phyloP scores from a whole-genome alignment of 2,329 filamentous ascomycete genomes.

The Xylariaceae sp. region DNA sequence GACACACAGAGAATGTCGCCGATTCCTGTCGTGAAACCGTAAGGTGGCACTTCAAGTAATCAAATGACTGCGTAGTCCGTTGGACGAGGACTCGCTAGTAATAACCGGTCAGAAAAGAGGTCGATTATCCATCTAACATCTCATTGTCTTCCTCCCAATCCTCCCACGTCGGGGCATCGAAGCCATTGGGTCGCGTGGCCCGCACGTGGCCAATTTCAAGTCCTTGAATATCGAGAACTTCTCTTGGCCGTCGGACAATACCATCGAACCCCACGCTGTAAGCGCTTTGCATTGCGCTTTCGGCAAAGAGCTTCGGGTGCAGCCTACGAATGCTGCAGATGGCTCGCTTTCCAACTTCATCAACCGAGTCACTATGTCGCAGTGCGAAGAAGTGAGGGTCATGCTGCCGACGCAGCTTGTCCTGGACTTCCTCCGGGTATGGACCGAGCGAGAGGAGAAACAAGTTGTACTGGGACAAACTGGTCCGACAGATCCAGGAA shows the following conservation, averaged over 20 bases:
- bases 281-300: conserved; percentile 28
- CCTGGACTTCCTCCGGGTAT: conserved; percentile 44
- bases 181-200: conserved; percentile 46
- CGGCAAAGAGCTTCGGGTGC: conserved; percentile 31
- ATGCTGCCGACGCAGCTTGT: conserved; percentile 43
- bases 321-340: conserved; percentile 45
- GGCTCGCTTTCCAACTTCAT: conserved; percentile 52
- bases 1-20: neutral
- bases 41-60: conserved; percentile 1
- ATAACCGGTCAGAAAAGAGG: conserved; percentile 7
- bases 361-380: conserved; percentile 52
- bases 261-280: conserved; percentile 35
- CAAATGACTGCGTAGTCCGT: conserved; percentile 6
- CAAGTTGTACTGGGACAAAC: conserved; percentile 35
- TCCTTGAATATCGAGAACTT: conserved; percentile 41
- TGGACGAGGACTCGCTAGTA: conserved; percentile 5
- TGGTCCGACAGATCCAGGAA: conserved; percentile 34
- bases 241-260: conserved; percentile 40
- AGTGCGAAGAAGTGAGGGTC: conserved; percentile 49
- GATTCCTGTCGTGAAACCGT: conserved; percentile 15
- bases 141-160: conserved; percentile 41
- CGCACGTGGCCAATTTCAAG: conserved; percentile 41
- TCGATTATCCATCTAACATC: conserved; percentile 18
- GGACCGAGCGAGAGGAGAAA: conserved; percentile 38
- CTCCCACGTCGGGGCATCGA: conserved; percentile 54